Evolutionary conservation across 768 basidiomycete genomes (phyloP).

Genomic region (Kwoniella newhampshirensis): DNA sequence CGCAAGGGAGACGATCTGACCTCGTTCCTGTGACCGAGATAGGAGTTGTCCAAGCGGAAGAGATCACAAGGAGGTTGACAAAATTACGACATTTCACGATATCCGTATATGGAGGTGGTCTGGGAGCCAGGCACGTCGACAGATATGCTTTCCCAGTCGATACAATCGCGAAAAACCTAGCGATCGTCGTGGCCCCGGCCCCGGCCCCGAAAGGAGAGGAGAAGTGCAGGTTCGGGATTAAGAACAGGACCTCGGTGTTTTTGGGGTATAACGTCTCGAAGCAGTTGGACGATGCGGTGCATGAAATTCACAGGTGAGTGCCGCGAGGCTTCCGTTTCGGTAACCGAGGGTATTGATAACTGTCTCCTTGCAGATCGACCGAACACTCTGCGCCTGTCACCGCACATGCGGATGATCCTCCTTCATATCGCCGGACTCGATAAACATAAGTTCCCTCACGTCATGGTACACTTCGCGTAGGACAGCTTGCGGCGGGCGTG

Average conservation of each 20-base stretch:
- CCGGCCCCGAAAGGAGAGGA: neutral
- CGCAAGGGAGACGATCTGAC: neutral
- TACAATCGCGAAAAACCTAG: conserved; percentile 11
- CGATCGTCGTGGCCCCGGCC: neutral
- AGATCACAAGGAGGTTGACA: neutral
- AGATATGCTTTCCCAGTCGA: conserved; percentile 12
- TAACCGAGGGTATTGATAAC: neutral
- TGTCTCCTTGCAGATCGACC: too few species aligned
- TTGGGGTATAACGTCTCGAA: conserved; percentile 10
- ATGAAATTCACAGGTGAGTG: conserved; percentile 13
- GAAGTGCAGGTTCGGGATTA: conserved; percentile 6
- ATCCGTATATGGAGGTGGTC: neutral
- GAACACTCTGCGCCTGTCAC: too few species aligned
- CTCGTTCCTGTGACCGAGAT: conserved; percentile 6
- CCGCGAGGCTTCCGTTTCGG: neutral
- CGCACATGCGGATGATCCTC: conserved; percentile 2
- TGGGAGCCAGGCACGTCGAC: neutral
- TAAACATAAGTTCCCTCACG: conserved; percentile 34
- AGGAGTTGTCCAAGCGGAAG: neutral
- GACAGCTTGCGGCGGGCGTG: conserved; percentile 27
- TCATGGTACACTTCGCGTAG: conserved; percentile 45
- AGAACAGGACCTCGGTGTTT: conserved; percentile 8
- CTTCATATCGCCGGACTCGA: conserved; percentile 31
- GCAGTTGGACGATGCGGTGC: conserved; percentile 5
- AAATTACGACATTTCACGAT: neutral